A percentile compares a stretch with the other conserved stretches of the same genome.
phyloP scores from a whole-genome alignment of 23 red algal species.

The Gracilaria vermiculophylla region DNA sequence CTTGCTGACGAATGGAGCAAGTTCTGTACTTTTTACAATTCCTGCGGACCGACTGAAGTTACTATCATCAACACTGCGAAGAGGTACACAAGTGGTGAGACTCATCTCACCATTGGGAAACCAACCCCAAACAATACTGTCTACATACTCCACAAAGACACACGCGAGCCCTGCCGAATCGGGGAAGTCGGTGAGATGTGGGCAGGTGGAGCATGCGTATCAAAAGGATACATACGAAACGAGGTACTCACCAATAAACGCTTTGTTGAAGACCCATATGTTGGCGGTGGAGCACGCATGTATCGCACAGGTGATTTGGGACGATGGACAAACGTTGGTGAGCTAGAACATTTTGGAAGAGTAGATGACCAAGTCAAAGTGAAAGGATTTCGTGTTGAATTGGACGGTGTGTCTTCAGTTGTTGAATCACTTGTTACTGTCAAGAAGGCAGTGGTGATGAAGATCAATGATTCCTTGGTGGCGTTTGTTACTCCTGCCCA shows the following conservation, averaged over 20 bases:
- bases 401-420: constrained; percentile 33
- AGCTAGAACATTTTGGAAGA: constrained; percentile 42
- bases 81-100: neutral
- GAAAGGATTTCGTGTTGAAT: constrained; percentile 39
- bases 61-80: constrained; percentile 53
- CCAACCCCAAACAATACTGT: constrained; percentile 50
- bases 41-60: constrained; percentile 36
- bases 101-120: constrained; percentile 28
- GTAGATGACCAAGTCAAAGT: constrained; percentile 48
- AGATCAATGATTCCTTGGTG: neutral
- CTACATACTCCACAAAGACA: constrained; percentile 1
- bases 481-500: constrained; percentile 23
- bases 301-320: constrained; percentile 44
- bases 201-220: constrained; percentile 33
- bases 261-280: constrained; percentile 6
- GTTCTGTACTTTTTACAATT: constrained; percentile 54
- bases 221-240: constrained; percentile 21
- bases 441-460: constrained; percentile 31
- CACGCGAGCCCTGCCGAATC: constrained; percentile 1
- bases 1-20: constrained; percentile 26
- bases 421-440: neutral
- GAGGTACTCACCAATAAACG: neutral
- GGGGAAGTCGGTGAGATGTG: constrained; percentile 51
- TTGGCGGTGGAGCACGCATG: constrained; percentile 17
- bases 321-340: constrained; percentile 15